phyloP scores from a whole-genome alignment of 2,329 filamentous ascomycete genomes.

The Paecilomyces dactylethromorphus region DNA sequence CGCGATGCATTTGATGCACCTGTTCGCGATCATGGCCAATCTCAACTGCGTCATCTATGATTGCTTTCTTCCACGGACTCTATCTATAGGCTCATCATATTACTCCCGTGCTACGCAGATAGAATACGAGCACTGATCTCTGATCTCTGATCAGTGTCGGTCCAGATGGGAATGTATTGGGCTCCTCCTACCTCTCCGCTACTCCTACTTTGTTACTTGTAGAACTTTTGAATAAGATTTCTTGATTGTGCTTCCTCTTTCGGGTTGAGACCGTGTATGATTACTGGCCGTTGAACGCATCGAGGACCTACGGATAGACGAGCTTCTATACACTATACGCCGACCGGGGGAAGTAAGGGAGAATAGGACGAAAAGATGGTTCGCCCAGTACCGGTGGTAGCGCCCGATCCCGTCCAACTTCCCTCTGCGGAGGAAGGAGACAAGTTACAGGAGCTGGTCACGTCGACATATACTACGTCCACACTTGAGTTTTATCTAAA shows the following conservation, averaged over 20 bases:
- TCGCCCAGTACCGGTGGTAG: slow-evolving; percentile 1
- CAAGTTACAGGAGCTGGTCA: slow-evolving; percentile 6
- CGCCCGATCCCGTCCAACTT: neutral
- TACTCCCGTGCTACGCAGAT: neutral
- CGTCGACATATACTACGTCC: slow-evolving; percentile 9
- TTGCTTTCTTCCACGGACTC: neutral
- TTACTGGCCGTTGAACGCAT: neutral
- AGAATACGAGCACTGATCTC: neutral
- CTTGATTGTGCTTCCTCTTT: neutral
- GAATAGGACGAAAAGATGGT: slow-evolving; percentile 1
- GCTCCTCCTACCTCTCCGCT: neutral
- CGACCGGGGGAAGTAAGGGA: neutral
- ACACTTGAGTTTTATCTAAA: slow-evolving; percentile 82
- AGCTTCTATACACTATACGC: neutral
- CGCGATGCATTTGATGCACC: neutral
- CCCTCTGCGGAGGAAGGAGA: neutral
- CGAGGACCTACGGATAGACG: neutral
- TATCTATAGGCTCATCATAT: neutral
- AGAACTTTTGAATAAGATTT: neutral
- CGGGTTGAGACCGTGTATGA: neutral
- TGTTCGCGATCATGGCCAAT: neutral
- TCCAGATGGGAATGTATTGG: neutral
- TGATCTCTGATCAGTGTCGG: neutral
- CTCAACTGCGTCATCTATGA: neutral
- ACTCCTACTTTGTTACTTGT: neutral